Percentiles rank a stretch among this genome's conserved stretches.
Evolutionary conservation across 78 protist species (phyloP).

Genomic region (Paratrimastix pyriformis): DNA sequence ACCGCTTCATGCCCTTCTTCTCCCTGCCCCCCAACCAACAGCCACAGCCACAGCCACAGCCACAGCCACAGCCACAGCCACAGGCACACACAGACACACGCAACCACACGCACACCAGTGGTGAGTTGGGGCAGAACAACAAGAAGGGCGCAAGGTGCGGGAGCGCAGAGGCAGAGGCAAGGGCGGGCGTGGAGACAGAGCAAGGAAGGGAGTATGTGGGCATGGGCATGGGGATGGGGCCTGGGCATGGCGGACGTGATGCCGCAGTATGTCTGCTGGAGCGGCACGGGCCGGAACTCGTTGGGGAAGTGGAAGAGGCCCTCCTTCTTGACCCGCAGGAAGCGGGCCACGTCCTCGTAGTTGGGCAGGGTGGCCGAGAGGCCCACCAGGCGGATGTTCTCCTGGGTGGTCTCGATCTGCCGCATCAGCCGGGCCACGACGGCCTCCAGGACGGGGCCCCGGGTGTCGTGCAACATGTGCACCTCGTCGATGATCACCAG

Average conservation of each 20-base stretch:
- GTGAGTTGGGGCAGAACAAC: too few relatives aligned
- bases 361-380: constrained; percentile 98
- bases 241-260: too few relatives aligned
- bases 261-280: constrained; percentile 87
- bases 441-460: constrained; percentile 97
- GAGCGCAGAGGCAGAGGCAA: too few relatives aligned
- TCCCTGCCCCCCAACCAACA: too few relatives aligned
- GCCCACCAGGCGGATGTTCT: constrained; percentile 86
- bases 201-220: too few relatives aligned
- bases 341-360: constrained; percentile 91
- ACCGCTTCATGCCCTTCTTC: constrained; percentile 66
- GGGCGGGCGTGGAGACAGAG: too few relatives aligned
- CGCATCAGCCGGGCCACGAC: constrained; percentile 81
- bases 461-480: constrained; percentile 93
- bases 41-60: too few relatives aligned
- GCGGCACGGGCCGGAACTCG: constrained; percentile 88
- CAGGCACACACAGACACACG: too few relatives aligned
- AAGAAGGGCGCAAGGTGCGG: too few relatives aligned
- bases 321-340: constrained; percentile 75
- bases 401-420: constrained; percentile 49
- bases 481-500: constrained; percentile 83
- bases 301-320: constrained; percentile 79
- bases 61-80: too few relatives aligned
- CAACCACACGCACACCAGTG: too few relatives aligned
- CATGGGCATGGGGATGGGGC: too few relatives aligned